Evolutionary conservation across 78 protist genomes (phyloP), one percentile per base, ranked within the genome.

Genomic region (Trichosphaerium sp.): DNA sequence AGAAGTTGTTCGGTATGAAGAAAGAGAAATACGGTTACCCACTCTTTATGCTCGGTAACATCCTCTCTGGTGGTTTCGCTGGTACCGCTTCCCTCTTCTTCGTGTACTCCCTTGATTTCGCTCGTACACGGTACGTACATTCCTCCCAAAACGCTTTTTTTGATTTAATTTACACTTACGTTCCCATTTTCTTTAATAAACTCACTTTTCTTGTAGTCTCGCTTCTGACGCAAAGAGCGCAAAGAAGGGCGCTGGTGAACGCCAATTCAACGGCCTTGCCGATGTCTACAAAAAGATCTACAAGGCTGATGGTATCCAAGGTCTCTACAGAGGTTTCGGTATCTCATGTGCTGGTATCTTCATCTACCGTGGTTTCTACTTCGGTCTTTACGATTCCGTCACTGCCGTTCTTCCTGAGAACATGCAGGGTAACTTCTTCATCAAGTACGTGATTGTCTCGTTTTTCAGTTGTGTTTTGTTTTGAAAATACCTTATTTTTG

Each of bases 41-140:
- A 59, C 47, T 34, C 64, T 83, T 49, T 73, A 86, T 92, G 71
- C 48, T 47, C 11, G 87, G 76, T 62, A 88, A 95, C 85, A 62
- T 95, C 42, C 86, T 90, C 25, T 88, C 97, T 8, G 99, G 99
- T n/a, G 97, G 98, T 61, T 73, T 77, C 26, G 99, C 99, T 35
- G 99, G 99, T 65, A 96, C 97, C 23, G 54, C 85, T 37, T 90
- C 99, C 35, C 82, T 92, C 37, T 34, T 66, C 67, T 71, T 96
- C 67, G 96, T 93, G 26, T 94, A 96, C 88, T 83, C 99, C 42
- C 80, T 96, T 28, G 99, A 96, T 81, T 93, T 73, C 69, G 97
- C 97, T 59, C 94, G 99, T 55, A 96, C 99, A 35, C 95, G n/a
- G n/a, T n/a, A n/a, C n/a, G n/a, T n/a, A n/a, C n/a, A n/a, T n/a